These are phyloP conservation scores for Microstegium vimineum DNA, from an alignment of 176 grass and related monocot species.

Conservation along the genomic window DNA sequence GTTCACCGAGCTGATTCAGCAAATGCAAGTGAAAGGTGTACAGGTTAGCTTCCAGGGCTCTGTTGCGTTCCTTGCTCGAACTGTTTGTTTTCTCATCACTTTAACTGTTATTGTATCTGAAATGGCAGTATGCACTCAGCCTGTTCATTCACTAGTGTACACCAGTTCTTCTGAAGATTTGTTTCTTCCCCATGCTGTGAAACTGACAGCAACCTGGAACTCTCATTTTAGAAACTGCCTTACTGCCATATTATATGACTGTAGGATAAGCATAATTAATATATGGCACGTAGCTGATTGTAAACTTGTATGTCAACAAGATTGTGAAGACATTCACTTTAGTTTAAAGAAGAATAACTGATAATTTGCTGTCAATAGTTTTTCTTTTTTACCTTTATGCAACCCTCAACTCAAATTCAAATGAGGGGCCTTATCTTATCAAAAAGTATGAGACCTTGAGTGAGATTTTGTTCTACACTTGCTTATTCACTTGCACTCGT, in stretches of 20 bases:
- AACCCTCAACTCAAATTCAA: not conserved
- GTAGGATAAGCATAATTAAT: slow-evolving; percentile 11
- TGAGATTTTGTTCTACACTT: not conserved
- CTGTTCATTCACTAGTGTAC: not conserved
- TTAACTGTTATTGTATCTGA: not conserved
- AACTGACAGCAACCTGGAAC: not conserved
- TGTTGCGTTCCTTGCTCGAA: slow-evolving; percentile 10
- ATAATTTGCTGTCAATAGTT: not conserved
- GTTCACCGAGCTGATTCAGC: slow-evolving; percentile 97
- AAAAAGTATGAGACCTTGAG: not conserved
- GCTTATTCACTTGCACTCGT: not conserved
- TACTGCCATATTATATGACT: not conserved
- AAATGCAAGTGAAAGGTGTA: slow-evolving; percentile 97
- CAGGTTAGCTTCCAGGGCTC: slow-evolving; percentile 53
- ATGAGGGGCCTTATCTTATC: not conserved
- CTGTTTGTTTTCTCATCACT: not conserved
- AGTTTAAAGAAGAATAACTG: not conserved
- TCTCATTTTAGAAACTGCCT: not conserved
- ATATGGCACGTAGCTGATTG: not conserved
- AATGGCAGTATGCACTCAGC: not conserved
- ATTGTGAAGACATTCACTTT: not conserved
- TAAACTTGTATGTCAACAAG: not conserved
- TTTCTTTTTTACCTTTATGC: not conserved
- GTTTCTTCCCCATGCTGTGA: not conserved
- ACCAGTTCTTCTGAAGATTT: not conserved